These are phyloP conservation scores for Kuraishia cidri DNA, from an alignment of 805 yeast genomes.

Conservation along the genomic window DNA sequence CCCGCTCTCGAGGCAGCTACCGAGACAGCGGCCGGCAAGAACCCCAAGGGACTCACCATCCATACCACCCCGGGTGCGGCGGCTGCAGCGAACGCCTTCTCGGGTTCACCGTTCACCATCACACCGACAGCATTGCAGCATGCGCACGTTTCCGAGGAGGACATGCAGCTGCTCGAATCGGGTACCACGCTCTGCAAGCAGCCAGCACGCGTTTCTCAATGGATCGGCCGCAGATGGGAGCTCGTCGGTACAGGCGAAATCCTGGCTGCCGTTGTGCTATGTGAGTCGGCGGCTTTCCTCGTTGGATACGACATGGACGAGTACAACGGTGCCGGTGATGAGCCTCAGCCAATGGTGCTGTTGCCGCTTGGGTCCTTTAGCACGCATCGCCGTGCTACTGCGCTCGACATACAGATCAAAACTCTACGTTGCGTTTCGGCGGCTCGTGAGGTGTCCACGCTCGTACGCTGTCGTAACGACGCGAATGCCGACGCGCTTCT, in stretches of 20 bases:
- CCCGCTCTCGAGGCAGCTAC: neutral
- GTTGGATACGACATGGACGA: slow-evolving; percentile 3
- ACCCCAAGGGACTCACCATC: too few species aligned
- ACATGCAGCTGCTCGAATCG: slow-evolving; percentile 1
- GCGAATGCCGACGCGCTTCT: slow-evolving; percentile 4
- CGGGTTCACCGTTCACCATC: slow-evolving; percentile 6
- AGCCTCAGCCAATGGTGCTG: slow-evolving; percentile 7
- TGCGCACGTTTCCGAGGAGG: slow-evolving; percentile 2
- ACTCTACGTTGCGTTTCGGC: slow-evolving; percentile 2
- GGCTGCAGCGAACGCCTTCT: neutral
- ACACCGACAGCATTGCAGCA: slow-evolving; percentile 3
- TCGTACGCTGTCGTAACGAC: slow-evolving; percentile 4
- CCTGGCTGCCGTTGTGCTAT: slow-evolving; percentile 2
- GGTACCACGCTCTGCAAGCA: slow-evolving; percentile 9
- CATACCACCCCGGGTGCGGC: neutral
- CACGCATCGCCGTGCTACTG: slow-evolving; percentile 9
- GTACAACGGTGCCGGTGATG: neutral
- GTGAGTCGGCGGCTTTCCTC: slow-evolving; percentile 3
- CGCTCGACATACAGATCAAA: slow-evolving; percentile 11
- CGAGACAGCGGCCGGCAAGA: neutral
- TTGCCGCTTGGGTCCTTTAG: slow-evolving; percentile 9
- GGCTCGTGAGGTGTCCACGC: slow-evolving; percentile 2
- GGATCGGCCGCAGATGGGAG: slow-evolving; percentile 18
- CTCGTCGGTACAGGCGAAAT: slow-evolving; percentile 8
- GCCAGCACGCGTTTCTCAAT: slow-evolving; percentile 14